Conservation (phyloP, 306 rosid species). For the Biancaea sappan region DNA sequence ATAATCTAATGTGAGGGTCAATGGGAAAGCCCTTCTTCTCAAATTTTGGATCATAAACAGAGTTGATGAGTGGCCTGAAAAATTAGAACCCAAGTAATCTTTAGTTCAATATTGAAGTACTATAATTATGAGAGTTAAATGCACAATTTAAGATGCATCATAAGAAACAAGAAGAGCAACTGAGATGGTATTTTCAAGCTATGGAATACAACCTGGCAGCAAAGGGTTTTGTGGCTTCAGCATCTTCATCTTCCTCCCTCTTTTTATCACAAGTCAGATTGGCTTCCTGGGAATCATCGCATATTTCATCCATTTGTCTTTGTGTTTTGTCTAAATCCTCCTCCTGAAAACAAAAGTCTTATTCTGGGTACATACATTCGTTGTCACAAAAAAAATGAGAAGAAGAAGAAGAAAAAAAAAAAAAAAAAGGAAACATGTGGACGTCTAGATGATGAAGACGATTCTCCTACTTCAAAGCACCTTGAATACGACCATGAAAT, state of each 20-base stretch:
- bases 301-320: not conserved
- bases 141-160: not conserved
- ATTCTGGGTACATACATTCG: not conserved
- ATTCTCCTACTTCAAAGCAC: not conserved
- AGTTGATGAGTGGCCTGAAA: not conserved
- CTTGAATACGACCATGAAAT: not conserved
- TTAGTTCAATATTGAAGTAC: too few species aligned
- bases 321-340: not conserved
- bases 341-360: not conserved
- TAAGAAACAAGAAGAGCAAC: not conserved
- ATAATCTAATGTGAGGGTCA: constrained; percentile 25
- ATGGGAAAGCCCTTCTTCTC: not conserved
- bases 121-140: not conserved
- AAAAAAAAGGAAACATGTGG: not conserved
- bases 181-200: not conserved
- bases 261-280: not conserved
- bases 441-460: not conserved
- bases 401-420: too few species aligned
- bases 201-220: not conserved
- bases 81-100: not conserved
- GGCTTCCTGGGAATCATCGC: not conserved
- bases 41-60: constrained; percentile 1
- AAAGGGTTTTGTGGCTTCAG: not conserved
- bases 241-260: not conserved
- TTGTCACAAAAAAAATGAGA: not conserved